These are phyloP conservation scores for Citrullus amarus DNA, from an alignment of 306 rosid genomes.

Conservation along the genomic window DNA sequence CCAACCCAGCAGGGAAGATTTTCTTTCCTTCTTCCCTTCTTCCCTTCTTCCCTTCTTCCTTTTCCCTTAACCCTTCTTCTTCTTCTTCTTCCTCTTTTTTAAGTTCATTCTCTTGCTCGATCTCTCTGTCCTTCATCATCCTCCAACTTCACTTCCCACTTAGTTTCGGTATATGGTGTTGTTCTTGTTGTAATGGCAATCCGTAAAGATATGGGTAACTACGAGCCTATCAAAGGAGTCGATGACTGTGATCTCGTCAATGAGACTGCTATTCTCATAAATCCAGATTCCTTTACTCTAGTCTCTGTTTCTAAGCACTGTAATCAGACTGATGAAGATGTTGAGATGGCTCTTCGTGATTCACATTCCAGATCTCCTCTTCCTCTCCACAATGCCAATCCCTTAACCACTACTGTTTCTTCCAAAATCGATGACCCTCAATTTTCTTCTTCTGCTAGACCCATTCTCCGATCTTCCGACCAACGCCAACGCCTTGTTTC, in stretches of 20 bases:
- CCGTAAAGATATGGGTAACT: slow-evolving; percentile 11
- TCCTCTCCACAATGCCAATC: slow-evolving; percentile 7
- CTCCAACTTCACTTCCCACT: not conserved
- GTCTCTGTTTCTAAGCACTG: not conserved
- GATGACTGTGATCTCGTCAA: slow-evolving; percentile 11
- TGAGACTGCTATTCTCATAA: slow-evolving; percentile 4
- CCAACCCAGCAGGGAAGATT: not conserved
- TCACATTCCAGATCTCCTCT: slow-evolving; percentile 29
- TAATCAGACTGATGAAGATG: slow-evolving; percentile 21
- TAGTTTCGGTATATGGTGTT: not conserved
- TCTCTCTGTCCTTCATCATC: not conserved
- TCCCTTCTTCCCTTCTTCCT: not conserved
- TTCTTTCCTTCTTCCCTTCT: not conserved
- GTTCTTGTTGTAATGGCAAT: not conserved
- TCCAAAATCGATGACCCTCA: not conserved
- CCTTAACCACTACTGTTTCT: not conserved
- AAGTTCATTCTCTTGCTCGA: not conserved
- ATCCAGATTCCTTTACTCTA: not conserved
- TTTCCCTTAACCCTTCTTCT: not conserved
- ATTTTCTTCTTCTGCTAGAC: slow-evolving; percentile 7
- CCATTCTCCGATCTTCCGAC: slow-evolving; percentile 2
- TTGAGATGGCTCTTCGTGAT: slow-evolving; percentile 46
- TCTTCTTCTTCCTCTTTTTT: not conserved
- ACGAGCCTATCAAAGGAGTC: slow-evolving; percentile 15
- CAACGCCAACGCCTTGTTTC: slow-evolving; percentile 56